phyloP scores from a whole-genome alignment of 805 yeast species.

The Deakozyma indianensis region DNA sequence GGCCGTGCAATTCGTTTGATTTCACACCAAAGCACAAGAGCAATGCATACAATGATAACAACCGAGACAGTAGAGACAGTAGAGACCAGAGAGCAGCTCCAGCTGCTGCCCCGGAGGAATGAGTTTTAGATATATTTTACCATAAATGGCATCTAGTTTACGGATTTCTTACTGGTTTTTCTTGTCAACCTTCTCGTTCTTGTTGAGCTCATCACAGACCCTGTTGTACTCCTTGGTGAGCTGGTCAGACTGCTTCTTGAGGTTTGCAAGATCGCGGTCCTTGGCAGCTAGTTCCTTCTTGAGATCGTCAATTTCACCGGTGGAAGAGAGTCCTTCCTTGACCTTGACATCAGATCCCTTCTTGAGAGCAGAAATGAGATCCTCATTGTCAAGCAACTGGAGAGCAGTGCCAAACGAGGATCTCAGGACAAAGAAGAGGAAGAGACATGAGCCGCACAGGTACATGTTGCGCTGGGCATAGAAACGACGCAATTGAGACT shows the following conservation, averaged over 20 bases:
- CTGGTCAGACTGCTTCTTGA: slow-evolving; percentile 60
- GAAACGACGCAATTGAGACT: slow-evolving; percentile 79
- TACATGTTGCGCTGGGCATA: slow-evolving; percentile 95
- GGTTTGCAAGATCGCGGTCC: slow-evolving; percentile 47
- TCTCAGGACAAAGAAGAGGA: slow-evolving; percentile 69
- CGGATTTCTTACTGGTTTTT: slow-evolving; percentile 15
- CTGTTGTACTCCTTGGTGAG: slow-evolving; percentile 52
- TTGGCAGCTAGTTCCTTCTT: slow-evolving; percentile 39
- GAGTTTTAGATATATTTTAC: background rate
- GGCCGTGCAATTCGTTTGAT: slow-evolving; percentile 63
- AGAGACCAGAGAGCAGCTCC: background rate
- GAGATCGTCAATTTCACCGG: slow-evolving; percentile 32
- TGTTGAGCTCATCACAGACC: slow-evolving; percentile 24
- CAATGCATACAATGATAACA: slow-evolving; percentile 44
- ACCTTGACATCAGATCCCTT: slow-evolving; percentile 12
- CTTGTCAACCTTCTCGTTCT: slow-evolving; percentile 14
- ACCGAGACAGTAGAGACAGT: background rate
- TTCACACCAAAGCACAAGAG: slow-evolving; percentile 94
- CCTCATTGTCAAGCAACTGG: slow-evolving; percentile 43
- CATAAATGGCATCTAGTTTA: background rate
- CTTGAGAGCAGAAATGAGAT: slow-evolving; percentile 33
- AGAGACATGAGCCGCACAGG: slow-evolving; percentile 87
- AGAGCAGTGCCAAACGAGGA: slow-evolving; percentile 73
- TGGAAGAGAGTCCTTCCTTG: slow-evolving; percentile 14
- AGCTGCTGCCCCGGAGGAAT: slow-evolving; percentile 1